Conservation (phyloP, 805 yeast species). For the Saccharomycopsis babjevae region DNA sequence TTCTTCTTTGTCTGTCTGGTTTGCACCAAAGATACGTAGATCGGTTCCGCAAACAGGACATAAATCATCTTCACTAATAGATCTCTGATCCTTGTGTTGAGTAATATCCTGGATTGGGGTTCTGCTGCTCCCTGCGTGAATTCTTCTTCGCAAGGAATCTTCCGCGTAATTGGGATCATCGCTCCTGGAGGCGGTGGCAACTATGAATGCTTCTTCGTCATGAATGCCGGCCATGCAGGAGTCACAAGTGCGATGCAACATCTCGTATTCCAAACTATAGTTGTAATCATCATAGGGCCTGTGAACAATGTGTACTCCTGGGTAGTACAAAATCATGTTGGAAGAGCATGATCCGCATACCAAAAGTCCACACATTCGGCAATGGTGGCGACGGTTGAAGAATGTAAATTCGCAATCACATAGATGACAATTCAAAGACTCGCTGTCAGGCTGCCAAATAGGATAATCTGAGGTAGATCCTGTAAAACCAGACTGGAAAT, state of each 20-base stretch:
- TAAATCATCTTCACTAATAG: conserved; percentile 9
- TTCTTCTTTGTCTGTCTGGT: conserved; percentile 36
- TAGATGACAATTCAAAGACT: conserved; percentile 39
- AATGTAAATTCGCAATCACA: conserved; percentile 47
- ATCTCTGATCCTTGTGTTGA: neutral
- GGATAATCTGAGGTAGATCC: conserved; percentile 23
- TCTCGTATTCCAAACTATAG: conserved; percentile 37
- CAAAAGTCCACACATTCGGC: conserved; percentile 71
- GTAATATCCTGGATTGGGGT: neutral
- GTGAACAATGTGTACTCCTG: conserved; percentile 47
- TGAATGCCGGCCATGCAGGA: conserved; percentile 35
- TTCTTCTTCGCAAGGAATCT: neutral
- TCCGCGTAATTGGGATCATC: conserved; percentile 24
- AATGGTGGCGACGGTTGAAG: conserved; percentile 71
- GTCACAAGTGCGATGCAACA: conserved; percentile 66
- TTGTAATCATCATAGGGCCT: conserved; percentile 38
- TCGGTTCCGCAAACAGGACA: conserved; percentile 31
- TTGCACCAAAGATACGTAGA: conserved; percentile 17
- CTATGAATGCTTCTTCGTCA: conserved; percentile 3
- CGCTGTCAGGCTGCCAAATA: conserved; percentile 64
- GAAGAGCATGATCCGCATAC: conserved; percentile 64
- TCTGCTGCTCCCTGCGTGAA: conserved; percentile 29
- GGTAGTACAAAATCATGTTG: conserved; percentile 41
- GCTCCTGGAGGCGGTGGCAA: conserved; percentile 14
- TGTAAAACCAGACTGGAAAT: neutral